phyloP scores from a whole-genome alignment of 345 rosid genomes.

The Lepidium sativum region DNA sequence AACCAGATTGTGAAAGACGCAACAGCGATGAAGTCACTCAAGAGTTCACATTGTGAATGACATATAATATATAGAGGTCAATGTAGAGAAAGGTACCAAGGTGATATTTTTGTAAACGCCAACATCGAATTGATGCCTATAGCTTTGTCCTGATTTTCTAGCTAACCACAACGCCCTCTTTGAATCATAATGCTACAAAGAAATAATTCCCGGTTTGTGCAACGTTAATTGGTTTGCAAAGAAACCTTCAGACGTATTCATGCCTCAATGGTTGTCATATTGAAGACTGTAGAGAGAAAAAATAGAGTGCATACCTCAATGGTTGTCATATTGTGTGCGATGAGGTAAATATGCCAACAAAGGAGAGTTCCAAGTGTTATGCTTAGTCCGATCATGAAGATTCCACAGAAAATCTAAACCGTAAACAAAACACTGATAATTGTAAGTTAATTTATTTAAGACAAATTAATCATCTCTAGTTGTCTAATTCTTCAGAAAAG shows the following conservation, averaged over 20 bases:
- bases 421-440: background rate
- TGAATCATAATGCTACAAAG: constrained; percentile 56
- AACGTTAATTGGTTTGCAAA: background rate
- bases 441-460: background rate
- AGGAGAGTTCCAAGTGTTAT: constrained; percentile 53
- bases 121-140: constrained; percentile 52
- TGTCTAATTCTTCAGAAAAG: background rate
- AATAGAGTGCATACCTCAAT: constrained; percentile 48
- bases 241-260: background rate
- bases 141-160: constrained; percentile 73
- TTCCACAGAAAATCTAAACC: constrained; percentile 44
- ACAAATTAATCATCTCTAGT: background rate
- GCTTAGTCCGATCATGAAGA: constrained; percentile 36
- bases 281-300: background rate
- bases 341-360: constrained; percentile 78
- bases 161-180: constrained; percentile 71
- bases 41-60: background rate
- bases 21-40: background rate
- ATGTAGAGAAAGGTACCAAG: constrained; percentile 34
- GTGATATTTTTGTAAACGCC: constrained; percentile 53
- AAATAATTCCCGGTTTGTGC: background rate
- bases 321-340: constrained; percentile 67
- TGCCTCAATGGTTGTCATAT: too few relatives aligned
- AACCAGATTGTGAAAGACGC: background rate
- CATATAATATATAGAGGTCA: background rate